A percentile compares a stretch with the other conserved stretches of the same genome.
Evolutionary conservation across 805 yeast genomes (phyloP).

Genomic region (Lipomyces starkeyi): DNA sequence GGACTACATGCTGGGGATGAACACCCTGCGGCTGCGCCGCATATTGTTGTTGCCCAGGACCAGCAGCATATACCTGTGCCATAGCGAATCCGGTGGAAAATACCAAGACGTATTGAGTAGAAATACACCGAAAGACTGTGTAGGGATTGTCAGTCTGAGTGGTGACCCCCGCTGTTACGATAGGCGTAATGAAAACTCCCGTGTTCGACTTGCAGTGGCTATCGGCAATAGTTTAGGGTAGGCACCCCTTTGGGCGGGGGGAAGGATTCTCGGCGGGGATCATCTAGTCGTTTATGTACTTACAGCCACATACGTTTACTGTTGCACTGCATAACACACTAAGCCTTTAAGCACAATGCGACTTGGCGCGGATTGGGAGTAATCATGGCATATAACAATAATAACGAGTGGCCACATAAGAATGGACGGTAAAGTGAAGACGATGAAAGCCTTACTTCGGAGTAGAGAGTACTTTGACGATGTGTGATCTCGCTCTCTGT

Average conservation of each 20-base stretch:
- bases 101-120: not conserved
- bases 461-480: no score
- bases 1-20: not conserved
- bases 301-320: not conserved
- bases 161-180: not conserved
- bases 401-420: no score
- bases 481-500: no score
- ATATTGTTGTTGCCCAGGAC: constrained; percentile 14
- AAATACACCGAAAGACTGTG: not conserved
- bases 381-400: no score
- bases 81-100: not conserved
- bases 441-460: no score
- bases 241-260: not conserved
- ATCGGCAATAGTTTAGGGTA: not conserved
- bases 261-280: not conserved
- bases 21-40: constrained; percentile 16
- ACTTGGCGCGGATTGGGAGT: no score
- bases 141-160: not conserved
- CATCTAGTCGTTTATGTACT: not conserved
- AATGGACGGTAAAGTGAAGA: no score
- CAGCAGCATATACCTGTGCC: constrained; percentile 21
- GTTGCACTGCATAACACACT: not conserved
- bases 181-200: not conserved
- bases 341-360: not conserved
- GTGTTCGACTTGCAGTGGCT: not conserved